Base-by-base conservation (phyloP, 208 protist species). In the Wallacemonas sp. region DNA sequence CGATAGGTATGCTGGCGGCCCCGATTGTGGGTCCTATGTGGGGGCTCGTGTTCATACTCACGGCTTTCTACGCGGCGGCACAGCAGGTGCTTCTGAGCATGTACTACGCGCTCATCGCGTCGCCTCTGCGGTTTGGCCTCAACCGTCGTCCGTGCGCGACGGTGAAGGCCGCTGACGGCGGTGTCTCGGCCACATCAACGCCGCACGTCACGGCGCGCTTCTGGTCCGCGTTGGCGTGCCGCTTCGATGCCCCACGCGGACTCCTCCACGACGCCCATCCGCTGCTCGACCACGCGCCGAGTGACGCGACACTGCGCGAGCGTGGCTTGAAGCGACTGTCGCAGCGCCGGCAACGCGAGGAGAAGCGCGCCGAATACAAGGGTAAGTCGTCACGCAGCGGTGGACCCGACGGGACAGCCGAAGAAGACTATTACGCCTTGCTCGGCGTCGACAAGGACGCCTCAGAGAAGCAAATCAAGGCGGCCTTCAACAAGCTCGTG, bases 401-500 rank as follows among this genome's bases (percentile, higher is more conserved):
- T 49, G 68, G 63, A 14, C 55, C 56, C 5, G 68, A 36, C 47
- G 36, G 33, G 2, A 70, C 38, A 36, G 70, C 57, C 11, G 65
- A 78, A 0, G 78, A 81, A 4, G 78, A 87, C 49, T 87, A 93
- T 72, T 98, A 98, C 72, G 79, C 70, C 0, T 60, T 88, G 39
- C 72, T 98, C 8, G 85, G 86, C 8, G 72, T 98, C 14, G 21
- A 70, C 8, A 61, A 52, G 6, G 72, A 81, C 36, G 91, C 91
- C 5, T 88, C 69, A 9, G 61, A 83, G 61, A 74, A 80, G 34
- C 74, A 97, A 54, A 94, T 98, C 56, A 95, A 95, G 44, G 78
- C 72, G 54, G 94, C 94, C 23, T 98, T 93, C 74, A 95, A 91
- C 61, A 73, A 79, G 46, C 68, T 92, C 6, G 92, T 82, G 14